Percentiles rank a stretch among this genome's conserved stretches.
These are phyloP conservation scores for Talaromyces thailandensis DNA, from an alignment of 495 filamentous ascomycete genomes.

Conservation along the genomic window DNA sequence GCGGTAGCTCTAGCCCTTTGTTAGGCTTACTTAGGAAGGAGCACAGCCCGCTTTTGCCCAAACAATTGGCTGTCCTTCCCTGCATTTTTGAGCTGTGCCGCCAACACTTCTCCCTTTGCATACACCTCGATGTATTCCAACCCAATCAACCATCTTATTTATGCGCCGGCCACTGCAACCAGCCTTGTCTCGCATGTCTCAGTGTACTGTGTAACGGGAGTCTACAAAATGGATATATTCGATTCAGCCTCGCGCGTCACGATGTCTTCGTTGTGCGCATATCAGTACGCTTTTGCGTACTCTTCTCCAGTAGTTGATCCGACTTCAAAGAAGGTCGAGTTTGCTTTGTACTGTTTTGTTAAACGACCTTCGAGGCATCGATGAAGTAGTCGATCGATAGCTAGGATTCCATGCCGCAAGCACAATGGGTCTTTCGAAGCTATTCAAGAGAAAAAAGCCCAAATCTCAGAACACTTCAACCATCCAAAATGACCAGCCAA, in stretches of 20 bases:
- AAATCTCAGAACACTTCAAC: neutral
- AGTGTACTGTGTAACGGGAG: neutral
- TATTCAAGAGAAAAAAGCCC: neutral
- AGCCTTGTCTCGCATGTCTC: neutral
- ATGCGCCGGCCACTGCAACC: neutral
- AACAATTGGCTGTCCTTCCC: neutral
- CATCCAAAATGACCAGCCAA: neutral
- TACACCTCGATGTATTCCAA: neutral
- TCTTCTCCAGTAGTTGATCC: neutral
- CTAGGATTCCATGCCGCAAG: neutral
- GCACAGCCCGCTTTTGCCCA: neutral
- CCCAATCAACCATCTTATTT: neutral
- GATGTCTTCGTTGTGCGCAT: neutral
- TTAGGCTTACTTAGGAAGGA: neutral
- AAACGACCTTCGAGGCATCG: neutral
- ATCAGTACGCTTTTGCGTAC: neutral
- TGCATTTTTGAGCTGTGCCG: neutral
- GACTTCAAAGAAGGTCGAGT: neutral
- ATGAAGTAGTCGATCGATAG: neutral
- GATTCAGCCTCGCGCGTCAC: neutral
- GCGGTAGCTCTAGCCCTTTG: neutral
- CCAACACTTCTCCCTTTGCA: neutral
- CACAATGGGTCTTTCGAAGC: neutral
- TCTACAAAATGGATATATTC: neutral
- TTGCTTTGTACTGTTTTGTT: neutral